Evolutionary conservation across 345 rosid genomes (phyloP).

Genomic region (Acer negundo): DNA sequence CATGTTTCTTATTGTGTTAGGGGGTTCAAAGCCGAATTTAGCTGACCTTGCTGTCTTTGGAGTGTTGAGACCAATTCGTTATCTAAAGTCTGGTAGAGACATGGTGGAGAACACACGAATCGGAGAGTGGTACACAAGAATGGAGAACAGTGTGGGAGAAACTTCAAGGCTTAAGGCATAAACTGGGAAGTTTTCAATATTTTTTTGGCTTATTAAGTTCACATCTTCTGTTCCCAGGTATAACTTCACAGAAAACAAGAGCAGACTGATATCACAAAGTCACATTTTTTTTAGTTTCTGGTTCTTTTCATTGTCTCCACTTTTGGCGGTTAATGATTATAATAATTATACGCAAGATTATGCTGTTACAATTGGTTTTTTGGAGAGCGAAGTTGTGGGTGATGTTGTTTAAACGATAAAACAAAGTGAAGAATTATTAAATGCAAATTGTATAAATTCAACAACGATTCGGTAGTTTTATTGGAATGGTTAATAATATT

Average conservation of each 20-base stretch:
- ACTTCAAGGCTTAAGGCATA: conserved; percentile 44
- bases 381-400: background rate
- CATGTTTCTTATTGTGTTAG: conserved; percentile 20
- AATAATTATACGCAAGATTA: background rate
- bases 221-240: background rate
- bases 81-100: conserved; percentile 62
- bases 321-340: background rate
- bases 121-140: conserved; percentile 67
- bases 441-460: conserved; percentile 6
- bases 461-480: background rate
- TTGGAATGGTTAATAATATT: background rate
- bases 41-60: conserved; percentile 74
- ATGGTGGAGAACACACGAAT: conserved; percentile 74
- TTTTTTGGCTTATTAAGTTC: background rate
- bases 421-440: background rate
- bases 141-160: conserved; percentile 59
- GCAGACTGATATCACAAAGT: background rate
- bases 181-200: background rate
- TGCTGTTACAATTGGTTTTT: background rate
- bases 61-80: conserved; percentile 64
- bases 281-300: conserved; percentile 10
- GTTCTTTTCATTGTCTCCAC: background rate
- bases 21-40: conserved; percentile 63
- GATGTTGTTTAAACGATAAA: background rate
- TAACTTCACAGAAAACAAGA: background rate